Percentiles rank a stretch among this genome's conserved stretches.
These are phyloP conservation scores for Pyricularia sp. DNA, from an alignment of 2,329 filamentous ascomycete species.

Conservation along the genomic window DNA sequence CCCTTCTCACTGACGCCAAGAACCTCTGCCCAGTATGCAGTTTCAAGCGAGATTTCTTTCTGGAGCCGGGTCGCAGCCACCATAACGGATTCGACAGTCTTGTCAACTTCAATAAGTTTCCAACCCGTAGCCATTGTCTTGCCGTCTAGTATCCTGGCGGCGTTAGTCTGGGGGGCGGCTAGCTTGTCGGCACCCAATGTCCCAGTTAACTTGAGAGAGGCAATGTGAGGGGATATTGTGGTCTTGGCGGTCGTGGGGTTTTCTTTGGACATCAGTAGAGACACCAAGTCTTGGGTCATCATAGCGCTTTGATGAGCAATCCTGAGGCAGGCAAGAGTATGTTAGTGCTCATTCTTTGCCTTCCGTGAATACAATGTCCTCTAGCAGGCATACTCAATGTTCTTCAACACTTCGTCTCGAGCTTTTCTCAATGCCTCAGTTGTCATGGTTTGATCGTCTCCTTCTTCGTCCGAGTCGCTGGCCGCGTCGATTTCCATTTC, in stretches of 20 bases:
- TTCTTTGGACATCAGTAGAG: constrained; percentile 72
- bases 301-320: constrained; percentile 46
- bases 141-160: constrained; percentile 36
- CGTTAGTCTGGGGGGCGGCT: constrained; percentile 35
- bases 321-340: constrained; percentile 13
- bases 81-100: constrained; percentile 60
- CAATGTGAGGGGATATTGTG: constrained; percentile 59
- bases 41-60: constrained; percentile 66
- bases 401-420: constrained; percentile 43
- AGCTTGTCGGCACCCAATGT: constrained; percentile 58
- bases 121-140: constrained; percentile 52
- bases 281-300: constrained; percentile 69
- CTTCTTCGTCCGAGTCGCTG: constrained; percentile 31
- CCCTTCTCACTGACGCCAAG: constrained; percentile 68
- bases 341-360: background rate
- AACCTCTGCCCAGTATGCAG: constrained; percentile 80
- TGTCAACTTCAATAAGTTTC: constrained; percentile 64
- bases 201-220: constrained; percentile 58
- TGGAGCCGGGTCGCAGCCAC: constrained; percentile 60
- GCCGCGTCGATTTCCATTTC: constrained; percentile 32
- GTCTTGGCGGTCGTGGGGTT: constrained; percentile 54
- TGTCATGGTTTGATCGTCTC: constrained; percentile 23
- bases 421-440: constrained; percentile 31
- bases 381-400: constrained; percentile 34
- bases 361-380: background rate